These are phyloP conservation scores for Curvularia sp. DNA, from an alignment of 2,329 filamentous ascomycete genomes.

Conservation along the genomic window DNA sequence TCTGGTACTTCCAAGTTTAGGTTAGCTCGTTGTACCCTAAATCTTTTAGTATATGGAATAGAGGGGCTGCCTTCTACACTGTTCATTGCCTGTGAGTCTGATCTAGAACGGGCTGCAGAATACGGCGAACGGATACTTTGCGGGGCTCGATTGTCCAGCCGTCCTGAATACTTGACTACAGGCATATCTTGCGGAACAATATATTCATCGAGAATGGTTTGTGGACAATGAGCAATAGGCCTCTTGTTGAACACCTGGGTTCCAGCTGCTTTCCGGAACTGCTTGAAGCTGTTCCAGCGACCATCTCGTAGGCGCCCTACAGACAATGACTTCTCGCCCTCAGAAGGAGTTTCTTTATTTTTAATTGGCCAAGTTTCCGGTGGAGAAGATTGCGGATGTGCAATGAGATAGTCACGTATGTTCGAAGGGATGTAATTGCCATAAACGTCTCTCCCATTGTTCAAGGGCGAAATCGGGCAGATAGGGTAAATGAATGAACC, in stretches of 20 bases:
- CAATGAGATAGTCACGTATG: conserved; percentile 11
- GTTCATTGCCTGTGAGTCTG: background rate
- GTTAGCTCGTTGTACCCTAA: background rate
- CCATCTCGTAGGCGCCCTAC: conserved; percentile 1
- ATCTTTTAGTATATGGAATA: background rate
- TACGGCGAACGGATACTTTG: conserved; percentile 7
- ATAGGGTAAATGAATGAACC: conserved; percentile 2
- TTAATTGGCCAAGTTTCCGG: background rate
- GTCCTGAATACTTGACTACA: background rate
- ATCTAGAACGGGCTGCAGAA: background rate
- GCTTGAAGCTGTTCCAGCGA: conserved; percentile 2
- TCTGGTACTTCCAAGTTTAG: background rate
- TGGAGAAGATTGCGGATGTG: background rate
- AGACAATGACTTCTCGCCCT: background rate
- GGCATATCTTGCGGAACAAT: background rate
- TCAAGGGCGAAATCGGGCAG: conserved; percentile 18
- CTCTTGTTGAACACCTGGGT: background rate
- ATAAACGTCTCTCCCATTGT: conserved; percentile 24
- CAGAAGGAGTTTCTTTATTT: background rate
- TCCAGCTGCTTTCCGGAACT: conserved; percentile 11
- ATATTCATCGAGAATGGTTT: background rate
- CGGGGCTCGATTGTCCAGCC: background rate
- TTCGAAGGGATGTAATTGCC: conserved; percentile 26
- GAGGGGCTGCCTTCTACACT: background rate
- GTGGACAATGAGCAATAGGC: background rate